Evolutionary conservation across 192 early-diverging fungal genomes (phyloP).

Genomic region (Mortierella claussenii): DNA sequence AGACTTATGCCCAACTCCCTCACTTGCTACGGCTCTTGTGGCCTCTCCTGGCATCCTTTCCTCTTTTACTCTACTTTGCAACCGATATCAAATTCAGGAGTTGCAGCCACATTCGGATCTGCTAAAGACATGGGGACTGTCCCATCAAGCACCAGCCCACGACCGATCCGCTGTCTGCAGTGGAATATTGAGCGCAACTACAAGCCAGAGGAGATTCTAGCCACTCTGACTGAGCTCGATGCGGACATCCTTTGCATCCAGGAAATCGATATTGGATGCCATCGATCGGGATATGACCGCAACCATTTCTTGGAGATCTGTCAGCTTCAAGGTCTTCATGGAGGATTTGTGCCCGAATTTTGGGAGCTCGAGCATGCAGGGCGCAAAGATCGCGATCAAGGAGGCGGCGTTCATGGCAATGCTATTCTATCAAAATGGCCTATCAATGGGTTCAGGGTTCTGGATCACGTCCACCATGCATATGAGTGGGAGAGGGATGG

Average conservation of each 20-base stretch:
- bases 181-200: constrained; percentile 90
- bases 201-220: constrained; percentile 68
- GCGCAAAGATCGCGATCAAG: constrained; percentile 67
- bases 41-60: neutral
- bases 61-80: constrained; percentile 2
- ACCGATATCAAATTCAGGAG: constrained; percentile 29
- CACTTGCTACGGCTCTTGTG: neutral
- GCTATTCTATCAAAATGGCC: constrained; percentile 76
- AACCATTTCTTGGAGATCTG: constrained; percentile 75
- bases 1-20: neutral
- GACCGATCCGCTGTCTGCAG: constrained; percentile 72
- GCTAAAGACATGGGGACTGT: neutral
- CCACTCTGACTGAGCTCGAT: constrained; percentile 62
- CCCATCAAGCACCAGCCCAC: neutral
- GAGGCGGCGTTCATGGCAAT: constrained; percentile 84
- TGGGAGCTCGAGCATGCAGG: constrained; percentile 72
- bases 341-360: constrained; percentile 79
- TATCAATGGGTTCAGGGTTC: constrained; percentile 64
- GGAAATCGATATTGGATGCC: constrained; percentile 81
- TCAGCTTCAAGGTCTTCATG: constrained; percentile 65
- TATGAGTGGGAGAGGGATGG: constrained; percentile 79
- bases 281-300: constrained; percentile 66
- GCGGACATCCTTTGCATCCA: constrained; percentile 80
- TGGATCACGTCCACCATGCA: constrained; percentile 75
- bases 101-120: neutral